Evolutionary conservation across 78 protist genomes (phyloP).

Genomic region (Protostelium mycophagum): DNA sequence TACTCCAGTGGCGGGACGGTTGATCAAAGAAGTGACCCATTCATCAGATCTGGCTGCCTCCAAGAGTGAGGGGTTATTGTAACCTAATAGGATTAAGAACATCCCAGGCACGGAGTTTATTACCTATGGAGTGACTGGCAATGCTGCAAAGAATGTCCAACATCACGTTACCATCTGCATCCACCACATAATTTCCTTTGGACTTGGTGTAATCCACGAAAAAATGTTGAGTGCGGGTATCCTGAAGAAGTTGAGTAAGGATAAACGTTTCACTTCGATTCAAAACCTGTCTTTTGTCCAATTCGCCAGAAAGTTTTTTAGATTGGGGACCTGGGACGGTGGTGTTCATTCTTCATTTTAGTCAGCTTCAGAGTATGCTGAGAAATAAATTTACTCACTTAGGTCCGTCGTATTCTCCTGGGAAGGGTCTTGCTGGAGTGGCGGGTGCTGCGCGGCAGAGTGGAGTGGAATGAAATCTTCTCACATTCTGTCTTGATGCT

Average conservation of each 20-base stretch:
- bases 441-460: slow-evolving; percentile 9
- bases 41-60: slow-evolving; percentile 67
- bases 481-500: no score
- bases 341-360: slow-evolving; percentile 4
- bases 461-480: no score
- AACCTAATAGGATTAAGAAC: slow-evolving; percentile 7
- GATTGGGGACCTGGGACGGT: slow-evolving; percentile 65
- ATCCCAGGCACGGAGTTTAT: not conserved
- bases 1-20: slow-evolving; percentile 76
- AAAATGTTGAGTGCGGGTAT: slow-evolving; percentile 58
- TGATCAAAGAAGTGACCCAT: slow-evolving; percentile 54
- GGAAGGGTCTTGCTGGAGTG: slow-evolving; percentile 54
- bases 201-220: slow-evolving; percentile 60
- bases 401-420: slow-evolving; percentile 64
- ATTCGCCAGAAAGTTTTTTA: slow-evolving; percentile 12
- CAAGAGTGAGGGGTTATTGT: slow-evolving; percentile 61
- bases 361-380: not conserved
- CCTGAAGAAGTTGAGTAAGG: slow-evolving; percentile 11
- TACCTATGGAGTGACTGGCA: slow-evolving; percentile 63
- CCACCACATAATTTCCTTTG: slow-evolving; percentile 72
- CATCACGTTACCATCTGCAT: slow-evolving; percentile 74
- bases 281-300: slow-evolving; percentile 14
- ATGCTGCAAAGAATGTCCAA: slow-evolving; percentile 69
- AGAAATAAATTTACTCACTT: slow-evolving; percentile 10
- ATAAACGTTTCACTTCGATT: not conserved